Evolutionary conservation across 164 flowering plant species (phyloP), one percentile per base, ranked within the genome.

Genomic region (Aristolochia contorta): DNA sequence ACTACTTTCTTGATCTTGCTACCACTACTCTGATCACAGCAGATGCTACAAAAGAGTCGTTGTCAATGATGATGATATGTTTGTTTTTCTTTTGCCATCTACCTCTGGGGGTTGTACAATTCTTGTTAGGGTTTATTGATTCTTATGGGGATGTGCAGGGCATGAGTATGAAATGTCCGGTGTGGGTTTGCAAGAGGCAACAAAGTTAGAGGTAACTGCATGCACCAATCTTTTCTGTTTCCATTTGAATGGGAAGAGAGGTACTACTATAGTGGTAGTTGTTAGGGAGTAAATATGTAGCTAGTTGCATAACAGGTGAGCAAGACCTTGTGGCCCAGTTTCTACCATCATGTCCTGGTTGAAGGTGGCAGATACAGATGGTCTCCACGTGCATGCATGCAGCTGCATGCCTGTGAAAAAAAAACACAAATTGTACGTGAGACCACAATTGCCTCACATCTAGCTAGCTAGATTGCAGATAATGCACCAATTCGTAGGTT

Each of bases 241-340:
- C 16, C 27, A 48, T 27, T 48, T 37, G 46, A 43, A 47, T 41
- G 12, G 50, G 25, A 21, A 41, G 37, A 20, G 12, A 12, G 43
- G 56, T 22, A 32, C 41, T 24, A 53, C 6, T 30, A 30, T 30
- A 56, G 58, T n/a, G 19, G 58, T 67, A 41, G 60, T 51, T 22
- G 47, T 60, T 45, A 30, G 48, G 60, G 46, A 51, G 54, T 61
- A 51, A 63, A 20, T 60, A 21, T 60, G 61, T 63, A 53, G 58
- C 61, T 58, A 32, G 30, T 50, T 33, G 19, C 27, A 48, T 62
- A 55, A 24, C 55, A 3, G 10, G 12, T 52, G 66, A 8, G 47
- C 68, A 64, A 61, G 53, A 37, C 48, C 25, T 19, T 60, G 56
- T 70, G 76, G 71, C 62, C 66, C 69, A 62, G 19, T 65, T 51